Evolutionary conservation across 75 land plant species (phyloP), one percentile per base, ranked within the genome.

Genomic region (Ceratopteris richardii): DNA sequence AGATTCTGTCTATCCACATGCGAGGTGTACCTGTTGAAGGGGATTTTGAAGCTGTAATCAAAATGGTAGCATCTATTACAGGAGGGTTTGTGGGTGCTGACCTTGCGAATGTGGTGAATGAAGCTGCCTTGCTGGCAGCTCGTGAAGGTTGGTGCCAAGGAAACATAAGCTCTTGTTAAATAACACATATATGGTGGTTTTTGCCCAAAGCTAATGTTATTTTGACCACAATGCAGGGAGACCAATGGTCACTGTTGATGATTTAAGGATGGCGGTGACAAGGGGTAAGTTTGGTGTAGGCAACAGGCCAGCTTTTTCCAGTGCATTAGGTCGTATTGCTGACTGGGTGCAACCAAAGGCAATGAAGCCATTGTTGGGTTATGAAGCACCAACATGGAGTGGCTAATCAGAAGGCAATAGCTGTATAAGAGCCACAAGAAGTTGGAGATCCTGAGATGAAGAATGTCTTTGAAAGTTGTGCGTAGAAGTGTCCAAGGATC

Each of bases 41-140:
- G 54, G 86, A 90, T 59, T 47, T 51, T 1, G 65, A 74, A n/a
- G 19, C 71, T n/a, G 64, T 86, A 16, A 76, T 81, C 29, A 65
- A 51, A 42, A 64, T 80, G 22, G 79, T 95, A 26, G 99, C 91
- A 28, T 66, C 82, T 25, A 70, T 86, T 5, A 95, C 99, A 12
- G 82, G 76, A 7, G 88, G 99, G 7, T 80, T 86, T 67, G 92
- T 84, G 39, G 99, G 99, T 63, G 99, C 99, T 47, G 99, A 95
- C 68, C 82, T 95, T 48, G 99, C 99, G 54, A 95, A 95, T 62
- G 79, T 95, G 20, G 88, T 90, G 50, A 95, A 95, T 63, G 96
- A 90, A 67, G 85, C 99, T 56, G 96, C 99, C 18, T 66, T 95
- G 58, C 83, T 90, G 19, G 92, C 99, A 61, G 99, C 87, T 69